Evolutionary conservation across 768 basidiomycete species (phyloP).

Genomic region (Suillus placidus): DNA sequence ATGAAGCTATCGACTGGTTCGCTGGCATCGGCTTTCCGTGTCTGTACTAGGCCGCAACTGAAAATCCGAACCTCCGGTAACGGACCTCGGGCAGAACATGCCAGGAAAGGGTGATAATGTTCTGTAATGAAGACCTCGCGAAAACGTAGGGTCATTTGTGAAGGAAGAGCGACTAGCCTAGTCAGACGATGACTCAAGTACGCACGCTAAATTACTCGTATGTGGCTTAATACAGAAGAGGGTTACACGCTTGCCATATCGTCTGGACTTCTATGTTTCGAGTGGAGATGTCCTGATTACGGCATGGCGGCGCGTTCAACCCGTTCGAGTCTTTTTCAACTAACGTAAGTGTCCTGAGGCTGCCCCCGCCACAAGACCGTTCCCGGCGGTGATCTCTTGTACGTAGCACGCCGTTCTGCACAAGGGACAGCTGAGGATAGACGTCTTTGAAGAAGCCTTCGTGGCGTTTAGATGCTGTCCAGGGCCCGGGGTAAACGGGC

Average conservation of each 20-base stretch:
- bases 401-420: neutral
- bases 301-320: neutral
- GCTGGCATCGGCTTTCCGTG: neutral
- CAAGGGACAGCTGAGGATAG: neutral
- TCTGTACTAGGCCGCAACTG: neutral
- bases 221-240: conserved; percentile 1
- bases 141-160: neutral
- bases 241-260: neutral
- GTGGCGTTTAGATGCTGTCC: conserved; percentile 7
- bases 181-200: neutral
- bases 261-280: neutral
- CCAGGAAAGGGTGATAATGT: neutral
- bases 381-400: conserved; percentile 6
- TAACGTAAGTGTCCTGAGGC: neutral
- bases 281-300: neutral
- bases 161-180: neutral
- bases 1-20: neutral
- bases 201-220: neutral
- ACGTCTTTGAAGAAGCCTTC: neutral
- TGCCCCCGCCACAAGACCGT: neutral
- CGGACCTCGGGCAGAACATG: conserved; percentile 1
- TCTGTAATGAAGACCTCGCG: neutral
- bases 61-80: neutral
- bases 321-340: neutral
- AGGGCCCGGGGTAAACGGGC: neutral